Percentiles rank a stretch among this genome's conserved stretches.
These are phyloP conservation scores for Diaporthe citriasiana DNA, from an alignment of 2,329 filamentous ascomycete species.

Conservation along the genomic window DNA sequence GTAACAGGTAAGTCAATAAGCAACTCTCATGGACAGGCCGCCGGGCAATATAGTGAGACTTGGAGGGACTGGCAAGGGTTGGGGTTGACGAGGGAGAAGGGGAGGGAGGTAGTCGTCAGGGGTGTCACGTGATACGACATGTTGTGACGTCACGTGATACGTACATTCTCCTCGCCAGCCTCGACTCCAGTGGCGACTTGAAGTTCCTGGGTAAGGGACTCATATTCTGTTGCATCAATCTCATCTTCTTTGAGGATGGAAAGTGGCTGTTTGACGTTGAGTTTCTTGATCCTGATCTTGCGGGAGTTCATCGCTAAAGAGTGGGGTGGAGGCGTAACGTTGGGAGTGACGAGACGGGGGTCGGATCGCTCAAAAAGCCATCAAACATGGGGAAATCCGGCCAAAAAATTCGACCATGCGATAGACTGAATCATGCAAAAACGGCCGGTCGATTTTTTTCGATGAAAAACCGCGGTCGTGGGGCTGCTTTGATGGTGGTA, in stretches of 20 bases:
- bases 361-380: conserved; percentile 48
- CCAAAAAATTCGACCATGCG: conserved; percentile 74
- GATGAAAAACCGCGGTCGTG: conserved; percentile 67
- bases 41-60: neutral
- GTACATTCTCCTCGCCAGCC: conserved; percentile 96
- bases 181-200: conserved; percentile 97
- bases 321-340: conserved; percentile 40
- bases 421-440: conserved; percentile 72
- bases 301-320: conserved; percentile 57
- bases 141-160: conserved; percentile 58
- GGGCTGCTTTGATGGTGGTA: conserved; percentile 68
- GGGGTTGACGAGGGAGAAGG: neutral
- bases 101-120: conserved; percentile 18
- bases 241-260: conserved; percentile 91
- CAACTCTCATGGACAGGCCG: neutral
- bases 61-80: neutral
- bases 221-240: conserved; percentile 88
- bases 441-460: conserved; percentile 64
- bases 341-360: conserved; percentile 46
- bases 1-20: conserved; percentile 50
- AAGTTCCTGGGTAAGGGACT: conserved; percentile 84
- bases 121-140: conserved; percentile 42
- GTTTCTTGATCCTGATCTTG: conserved; percentile 88
- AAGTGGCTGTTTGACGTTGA: conserved; percentile 90
- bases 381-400: conserved; percentile 67